Evolutionary conservation across 495 filamentous ascomycete species (phyloP), one percentile per base, ranked within the genome.

Genomic region (Penicillium cosmopolitanum): DNA sequence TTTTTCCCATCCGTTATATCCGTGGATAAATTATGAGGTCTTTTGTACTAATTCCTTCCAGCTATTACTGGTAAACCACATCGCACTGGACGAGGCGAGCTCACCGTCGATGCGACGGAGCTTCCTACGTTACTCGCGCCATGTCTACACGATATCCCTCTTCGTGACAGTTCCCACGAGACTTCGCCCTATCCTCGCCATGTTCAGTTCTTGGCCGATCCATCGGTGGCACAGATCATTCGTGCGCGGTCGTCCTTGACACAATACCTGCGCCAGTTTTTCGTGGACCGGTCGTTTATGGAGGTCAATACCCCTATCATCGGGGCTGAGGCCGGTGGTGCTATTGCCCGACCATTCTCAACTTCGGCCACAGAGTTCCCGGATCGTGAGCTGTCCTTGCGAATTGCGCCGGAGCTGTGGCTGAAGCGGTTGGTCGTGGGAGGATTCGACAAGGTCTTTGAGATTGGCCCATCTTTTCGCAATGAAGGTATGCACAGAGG

Each of bases 341-440:
- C 95, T 18, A 80, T 85, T 47, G 95, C 95, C 34, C 86, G 90
- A 35, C 91, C 95, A 5, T 98, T 98, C 69, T 76, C 83, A 53
- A 97, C 92, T 0, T 71, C 77, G 25, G 85, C 91, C 3, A 88
- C 84, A 3, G 90, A 91, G 55, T 87, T 93, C 51, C 77, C 84
- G 0, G 84, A 85, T 19, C 87, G 83, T 42, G 73, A 84, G 58
- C 74, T 98, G 18, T 82, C 89, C 11, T 75, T 98, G 57, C 77
- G 92, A 42, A 93, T 98, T 62, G 96, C 95, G 2, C 95, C 96
- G 6, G 95, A 98, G 75, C 77, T 98, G 13, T 98, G 91, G 90
- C 80, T 98, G 62, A 98, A 98, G 80, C 84, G 93, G 58, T 77
- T 98, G 59, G 84, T 98, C 8, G 84, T 98, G 5, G 94, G 93